phyloP scores from a whole-genome alignment of 2,329 filamentous ascomycete species.

The Alternaria metachromatica region DNA sequence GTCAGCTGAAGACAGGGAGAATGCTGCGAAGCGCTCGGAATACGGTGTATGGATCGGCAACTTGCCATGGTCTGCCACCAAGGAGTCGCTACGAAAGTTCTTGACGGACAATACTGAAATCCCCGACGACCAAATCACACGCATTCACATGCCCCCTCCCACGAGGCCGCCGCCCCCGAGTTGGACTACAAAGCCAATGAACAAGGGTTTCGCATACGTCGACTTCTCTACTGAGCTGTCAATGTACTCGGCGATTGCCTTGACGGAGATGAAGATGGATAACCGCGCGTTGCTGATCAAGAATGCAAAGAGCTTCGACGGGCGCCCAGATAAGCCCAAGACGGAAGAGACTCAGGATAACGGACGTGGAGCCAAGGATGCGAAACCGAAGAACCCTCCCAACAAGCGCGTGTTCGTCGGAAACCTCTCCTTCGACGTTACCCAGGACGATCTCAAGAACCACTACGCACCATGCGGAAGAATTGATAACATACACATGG shows the following conservation, averaged over 20 bases:
- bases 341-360: slow-evolving; percentile 36
- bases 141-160: slow-evolving; percentile 77
- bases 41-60: slow-evolving; percentile 97
- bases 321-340: slow-evolving; percentile 75
- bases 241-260: slow-evolving; percentile 76
- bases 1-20: slow-evolving; percentile 31
- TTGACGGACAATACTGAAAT: slow-evolving; percentile 71
- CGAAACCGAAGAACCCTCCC: slow-evolving; percentile 62
- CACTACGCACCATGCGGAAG: slow-evolving; percentile 88
- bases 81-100: slow-evolving; percentile 77
- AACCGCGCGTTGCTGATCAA: slow-evolving; percentile 91
- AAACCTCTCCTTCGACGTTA: slow-evolving; percentile 58
- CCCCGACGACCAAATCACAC: slow-evolving; percentile 73
- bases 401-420: slow-evolving; percentile 85
- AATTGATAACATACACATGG: slow-evolving; percentile 83
- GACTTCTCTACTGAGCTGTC: slow-evolving; percentile 77
- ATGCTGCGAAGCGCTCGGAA: slow-evolving; percentile 67
- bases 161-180: slow-evolving; percentile 40
- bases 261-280: slow-evolving; percentile 82
- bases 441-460: slow-evolving; percentile 77
- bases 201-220: slow-evolving; percentile 96
- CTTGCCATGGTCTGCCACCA: slow-evolving; percentile 80
- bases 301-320: slow-evolving; percentile 86
- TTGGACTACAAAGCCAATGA: slow-evolving; percentile 64
- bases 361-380: slow-evolving; percentile 39